phyloP scores from a whole-genome alignment of 306 rosid genomes.

The Crotalaria pallida region DNA sequence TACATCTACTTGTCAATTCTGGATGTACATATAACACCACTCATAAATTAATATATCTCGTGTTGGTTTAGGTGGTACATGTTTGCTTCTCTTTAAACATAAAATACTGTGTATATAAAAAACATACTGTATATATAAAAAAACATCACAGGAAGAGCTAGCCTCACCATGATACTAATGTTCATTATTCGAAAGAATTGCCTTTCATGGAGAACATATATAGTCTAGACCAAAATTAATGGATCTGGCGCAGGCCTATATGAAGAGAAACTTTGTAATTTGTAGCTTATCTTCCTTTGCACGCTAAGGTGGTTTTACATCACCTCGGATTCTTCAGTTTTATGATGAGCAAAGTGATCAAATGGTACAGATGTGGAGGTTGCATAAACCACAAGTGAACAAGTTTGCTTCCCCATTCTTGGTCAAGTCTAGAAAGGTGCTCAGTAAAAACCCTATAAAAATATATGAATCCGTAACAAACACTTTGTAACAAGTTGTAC shows the following conservation, averaged over 20 bases:
- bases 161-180: no score
- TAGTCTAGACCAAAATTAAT: background rate
- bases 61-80: no score
- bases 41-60: no score
- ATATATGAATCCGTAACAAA: background rate
- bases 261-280: background rate
- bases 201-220: no score
- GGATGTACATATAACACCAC: no score
- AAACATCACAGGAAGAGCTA: no score
- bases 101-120: no score
- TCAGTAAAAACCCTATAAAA: background rate
- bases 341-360: background rate
- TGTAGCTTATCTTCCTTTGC: conserved; percentile 29
- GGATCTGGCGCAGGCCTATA: background rate
- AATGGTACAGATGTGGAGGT: background rate
- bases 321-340: background rate
- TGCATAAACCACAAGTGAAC: conserved; percentile 24
- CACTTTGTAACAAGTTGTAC: background rate
- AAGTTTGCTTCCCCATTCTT: conserved; percentile 26
- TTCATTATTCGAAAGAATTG: no score
- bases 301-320: conserved; percentile 28
- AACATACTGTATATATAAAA: no score
- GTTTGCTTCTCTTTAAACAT: no score
- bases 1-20: no score
- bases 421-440: conserved; percentile 23